A percentile compares a stretch with the other conserved stretches of the same genome.
Conservation (phyloP, 2,329 filamentous ascomycete genomes). For the Teratosphaeria pseudoeucalypti region DNA sequence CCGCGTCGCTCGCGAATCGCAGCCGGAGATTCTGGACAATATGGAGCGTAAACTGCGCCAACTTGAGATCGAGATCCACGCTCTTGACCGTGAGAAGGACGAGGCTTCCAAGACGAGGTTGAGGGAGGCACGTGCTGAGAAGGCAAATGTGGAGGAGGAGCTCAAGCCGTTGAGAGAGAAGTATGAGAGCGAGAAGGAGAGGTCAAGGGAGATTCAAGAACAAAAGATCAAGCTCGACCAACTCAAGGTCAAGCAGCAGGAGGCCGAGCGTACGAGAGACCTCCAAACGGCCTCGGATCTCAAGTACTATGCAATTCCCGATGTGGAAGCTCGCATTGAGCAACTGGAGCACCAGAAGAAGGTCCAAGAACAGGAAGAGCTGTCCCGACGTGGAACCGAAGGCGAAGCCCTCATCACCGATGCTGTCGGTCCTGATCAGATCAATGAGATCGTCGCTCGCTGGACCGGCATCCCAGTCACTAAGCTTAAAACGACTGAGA, state of each 20-base stretch:
- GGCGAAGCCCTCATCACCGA: constrained; percentile 73
- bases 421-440: constrained; percentile 90
- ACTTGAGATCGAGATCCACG: constrained; percentile 94
- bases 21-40: constrained; percentile 90
- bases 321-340: constrained; percentile 72
- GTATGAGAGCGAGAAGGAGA: constrained; percentile 85
- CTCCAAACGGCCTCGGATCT: constrained; percentile 83
- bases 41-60: constrained; percentile 84
- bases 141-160: constrained; percentile 89
- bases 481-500: constrained; percentile 85
- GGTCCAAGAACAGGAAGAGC: constrained; percentile 64
- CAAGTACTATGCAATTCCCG: constrained; percentile 94
- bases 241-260: constrained; percentile 82
- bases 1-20: constrained; percentile 86
- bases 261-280: constrained; percentile 80
- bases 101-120: constrained; percentile 81
- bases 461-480: constrained; percentile 99
- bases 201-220: constrained; percentile 75
- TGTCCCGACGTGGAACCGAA: constrained; percentile 45
- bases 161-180: constrained; percentile 84
- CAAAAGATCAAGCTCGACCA: constrained; percentile 91
- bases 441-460: constrained; percentile 93
- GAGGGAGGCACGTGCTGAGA: constrained; percentile 74
- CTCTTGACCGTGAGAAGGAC: constrained; percentile 85
- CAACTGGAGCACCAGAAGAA: constrained; percentile 67